Conservation (phyloP, 2,329 filamentous ascomycete genomes). For the Scedosporium boydii region DNA sequence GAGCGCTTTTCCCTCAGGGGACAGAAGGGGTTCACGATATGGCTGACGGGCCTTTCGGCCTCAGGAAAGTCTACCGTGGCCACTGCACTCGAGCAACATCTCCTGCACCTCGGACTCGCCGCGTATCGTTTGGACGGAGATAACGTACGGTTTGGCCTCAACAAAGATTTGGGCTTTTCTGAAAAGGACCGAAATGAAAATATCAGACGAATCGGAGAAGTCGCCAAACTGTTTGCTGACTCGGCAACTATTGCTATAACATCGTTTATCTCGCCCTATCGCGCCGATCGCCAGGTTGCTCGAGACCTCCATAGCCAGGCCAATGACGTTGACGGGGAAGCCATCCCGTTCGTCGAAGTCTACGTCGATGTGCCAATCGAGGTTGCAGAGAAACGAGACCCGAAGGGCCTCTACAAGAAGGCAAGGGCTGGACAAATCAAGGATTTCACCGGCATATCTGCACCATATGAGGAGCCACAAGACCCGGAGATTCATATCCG, state of each 20-base stretch:
- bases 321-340: constrained; percentile 38
- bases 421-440: constrained; percentile 88
- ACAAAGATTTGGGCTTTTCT: constrained; percentile 93
- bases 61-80: constrained; percentile 97
- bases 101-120: constrained; percentile 72
- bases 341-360: constrained; percentile 86
- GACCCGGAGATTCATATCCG: constrained; percentile 80
- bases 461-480: constrained; percentile 86
- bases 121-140: constrained; percentile 96
- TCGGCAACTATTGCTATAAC: constrained; percentile 79
- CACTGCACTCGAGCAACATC: constrained; percentile 91
- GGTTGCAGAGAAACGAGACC: constrained; percentile 89
- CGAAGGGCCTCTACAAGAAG: constrained; percentile 98
- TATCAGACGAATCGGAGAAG: constrained; percentile 92
- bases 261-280: constrained; percentile 94
- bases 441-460: constrained; percentile 92
- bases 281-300: constrained; percentile 73
- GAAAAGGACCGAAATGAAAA: constrained; percentile 95
- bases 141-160: constrained; percentile 95
- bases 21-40: constrained; percentile 89
- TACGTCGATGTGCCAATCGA: constrained; percentile 86
- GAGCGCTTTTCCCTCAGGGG: constrained; percentile 68
- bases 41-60: constrained; percentile 93
- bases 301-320: constrained; percentile 66
- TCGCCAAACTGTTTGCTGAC: constrained; percentile 95